Evolutionary conservation across 495 filamentous ascomycete species (phyloP).

Genomic region (Clohesyomyces aquaticus): DNA sequence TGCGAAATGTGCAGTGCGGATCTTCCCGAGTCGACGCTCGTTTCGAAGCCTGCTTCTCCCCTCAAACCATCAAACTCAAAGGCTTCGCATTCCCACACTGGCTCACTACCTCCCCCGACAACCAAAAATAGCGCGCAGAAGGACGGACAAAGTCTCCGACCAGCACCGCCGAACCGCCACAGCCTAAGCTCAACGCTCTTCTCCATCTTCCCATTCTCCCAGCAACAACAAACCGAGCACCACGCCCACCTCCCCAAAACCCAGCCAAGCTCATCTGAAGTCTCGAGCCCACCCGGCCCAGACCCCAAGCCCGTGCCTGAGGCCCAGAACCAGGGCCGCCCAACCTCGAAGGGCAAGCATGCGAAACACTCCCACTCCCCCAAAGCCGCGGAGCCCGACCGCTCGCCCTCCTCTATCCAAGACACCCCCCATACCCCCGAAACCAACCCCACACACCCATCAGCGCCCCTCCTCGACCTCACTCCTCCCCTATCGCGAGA

Average conservation of each 20-base stretch:
- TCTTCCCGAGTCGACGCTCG: conserved; percentile 18
- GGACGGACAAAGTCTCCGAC: neutral
- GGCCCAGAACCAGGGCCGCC: too few relatives aligned
- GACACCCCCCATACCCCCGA: neutral
- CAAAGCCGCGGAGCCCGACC: neutral
- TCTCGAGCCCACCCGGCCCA: neutral
- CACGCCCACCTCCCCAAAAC: conserved; percentile 26
- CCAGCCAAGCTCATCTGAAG: neutral
- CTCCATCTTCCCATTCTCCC: conserved; percentile 37
- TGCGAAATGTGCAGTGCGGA: conserved; percentile 32
- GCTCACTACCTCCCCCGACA: conserved; percentile 19
- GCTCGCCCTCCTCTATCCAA: neutral
- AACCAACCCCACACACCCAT: neutral
- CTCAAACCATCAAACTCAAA: neutral
- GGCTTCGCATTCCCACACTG: conserved; percentile 20
- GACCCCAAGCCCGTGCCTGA: neutral
- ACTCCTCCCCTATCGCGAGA: neutral
- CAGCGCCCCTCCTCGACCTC: neutral
- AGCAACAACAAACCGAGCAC: conserved; percentile 33
- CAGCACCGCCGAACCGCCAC: conserved; percentile 21
- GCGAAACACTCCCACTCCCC: neutral
- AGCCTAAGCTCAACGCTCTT: conserved; percentile 34
- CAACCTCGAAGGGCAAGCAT: neutral
- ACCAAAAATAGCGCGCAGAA: neutral
- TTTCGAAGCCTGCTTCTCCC: conserved; percentile 27